Evolutionary conservation across 2,329 filamentous ascomycete genomes (phyloP).

Genomic region (Diaporthe sp.): DNA sequence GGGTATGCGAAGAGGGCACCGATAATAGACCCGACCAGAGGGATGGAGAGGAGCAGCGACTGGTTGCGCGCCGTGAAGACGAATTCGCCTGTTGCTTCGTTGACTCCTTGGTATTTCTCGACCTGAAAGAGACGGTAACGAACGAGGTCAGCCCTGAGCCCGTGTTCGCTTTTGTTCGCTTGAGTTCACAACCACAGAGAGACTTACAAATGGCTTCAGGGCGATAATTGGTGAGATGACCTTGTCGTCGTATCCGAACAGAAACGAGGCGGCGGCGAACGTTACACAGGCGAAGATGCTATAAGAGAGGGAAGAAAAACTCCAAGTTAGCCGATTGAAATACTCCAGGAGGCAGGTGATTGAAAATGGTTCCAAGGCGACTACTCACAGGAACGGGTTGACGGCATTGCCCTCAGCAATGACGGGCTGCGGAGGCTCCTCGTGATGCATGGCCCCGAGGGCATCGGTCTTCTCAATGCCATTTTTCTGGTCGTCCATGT

Average conservation of each 20-base stretch:
- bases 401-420: slow-evolving; percentile 31
- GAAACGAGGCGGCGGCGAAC: slow-evolving; percentile 34
- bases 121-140: neutral
- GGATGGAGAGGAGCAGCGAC: slow-evolving; percentile 52
- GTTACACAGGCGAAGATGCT: slow-evolving; percentile 34
- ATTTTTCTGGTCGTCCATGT: slow-evolving; percentile 23
- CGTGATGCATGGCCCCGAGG: slow-evolving; percentile 29
- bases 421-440: slow-evolving; percentile 14
- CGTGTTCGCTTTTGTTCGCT: neutral
- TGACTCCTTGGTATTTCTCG: slow-evolving; percentile 33
- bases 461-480: slow-evolving; percentile 26
- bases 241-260: slow-evolving; percentile 38
- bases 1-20: slow-evolving; percentile 51
- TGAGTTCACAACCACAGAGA: neutral
- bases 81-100: slow-evolving; percentile 33
- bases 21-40: slow-evolving; percentile 51
- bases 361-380: neutral
- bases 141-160: neutral
- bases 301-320: neutral
- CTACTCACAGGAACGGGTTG: slow-evolving; percentile 28
- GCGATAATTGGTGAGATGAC: slow-evolving; percentile 35
- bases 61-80: slow-evolving; percentile 46
- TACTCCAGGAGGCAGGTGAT: neutral
- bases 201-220: slow-evolving; percentile 35
- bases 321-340: neutral